A percentile compares a stretch with the other conserved stretches of the same genome.
Evolutionary conservation across 2,329 filamentous ascomycete genomes (phyloP).

Genomic region (Colletotrichum trifolii): DNA sequence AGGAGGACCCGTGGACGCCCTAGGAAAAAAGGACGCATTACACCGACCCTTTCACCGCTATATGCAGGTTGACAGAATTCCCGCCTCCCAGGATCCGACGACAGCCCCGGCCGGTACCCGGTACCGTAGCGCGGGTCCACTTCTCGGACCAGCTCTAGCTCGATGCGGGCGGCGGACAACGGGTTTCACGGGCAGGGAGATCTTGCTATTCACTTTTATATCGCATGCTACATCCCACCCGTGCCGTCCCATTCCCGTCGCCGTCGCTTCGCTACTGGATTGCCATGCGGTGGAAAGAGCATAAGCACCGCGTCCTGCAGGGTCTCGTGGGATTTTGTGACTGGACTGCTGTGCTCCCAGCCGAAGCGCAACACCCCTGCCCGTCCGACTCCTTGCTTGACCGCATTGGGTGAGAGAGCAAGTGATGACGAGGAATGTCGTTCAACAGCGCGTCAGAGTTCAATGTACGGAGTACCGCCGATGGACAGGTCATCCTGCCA

Average conservation of each 20-base stretch:
- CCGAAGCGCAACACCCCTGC: conserved; percentile 1
- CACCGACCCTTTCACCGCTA: conserved; percentile 36
- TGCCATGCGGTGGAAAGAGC: not conserved
- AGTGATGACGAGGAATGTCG: not conserved
- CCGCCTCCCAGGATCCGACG: conserved; percentile 10
- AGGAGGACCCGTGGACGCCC: conserved; percentile 14
- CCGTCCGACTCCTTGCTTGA: conserved; percentile 17
- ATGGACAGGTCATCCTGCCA: no score
- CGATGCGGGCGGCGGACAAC: conserved; percentile 19
- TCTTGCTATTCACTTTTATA: not conserved
- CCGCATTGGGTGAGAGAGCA: conserved; percentile 10
- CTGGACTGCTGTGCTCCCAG: conserved; percentile 18
- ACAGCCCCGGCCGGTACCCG: conserved; percentile 28
- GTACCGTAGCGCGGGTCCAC: conserved; percentile 23
- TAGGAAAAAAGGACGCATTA: conserved; percentile 12
- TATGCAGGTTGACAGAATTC: conserved; percentile 28
- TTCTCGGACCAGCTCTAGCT: conserved; percentile 29
- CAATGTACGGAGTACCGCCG: no score
- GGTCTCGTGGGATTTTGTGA: conserved; percentile 27
- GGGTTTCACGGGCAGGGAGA: not conserved
- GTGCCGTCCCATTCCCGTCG: conserved; percentile 5
- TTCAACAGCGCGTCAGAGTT: not conserved
- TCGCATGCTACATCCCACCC: conserved; percentile 6
- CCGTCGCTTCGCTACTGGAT: not conserved
- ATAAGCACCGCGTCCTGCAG: conserved; percentile 31